phyloP scores from a whole-genome alignment of 208 protist genomes.

The Leptomonas seymouri region DNA sequence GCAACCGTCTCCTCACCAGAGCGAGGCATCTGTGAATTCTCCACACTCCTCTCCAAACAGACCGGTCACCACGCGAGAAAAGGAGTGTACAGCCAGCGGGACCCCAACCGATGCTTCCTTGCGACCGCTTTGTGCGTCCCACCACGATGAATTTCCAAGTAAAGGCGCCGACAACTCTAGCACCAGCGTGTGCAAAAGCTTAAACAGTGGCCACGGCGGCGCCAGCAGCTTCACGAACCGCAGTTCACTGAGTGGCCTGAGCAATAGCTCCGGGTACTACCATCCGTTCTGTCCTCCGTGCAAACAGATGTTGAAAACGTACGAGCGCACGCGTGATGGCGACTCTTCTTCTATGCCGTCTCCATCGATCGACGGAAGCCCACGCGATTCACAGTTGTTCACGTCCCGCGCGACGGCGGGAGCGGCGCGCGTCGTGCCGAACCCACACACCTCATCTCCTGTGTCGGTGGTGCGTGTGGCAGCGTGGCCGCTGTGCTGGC shows the following conservation, averaged over 20 bases:
- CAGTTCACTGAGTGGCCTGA: background rate
- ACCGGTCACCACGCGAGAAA: background rate
- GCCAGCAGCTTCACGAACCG: background rate
- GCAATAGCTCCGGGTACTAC: constrained; percentile 5
- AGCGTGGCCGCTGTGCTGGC: background rate
- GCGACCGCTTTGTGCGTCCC: background rate
- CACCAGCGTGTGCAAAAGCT: background rate
- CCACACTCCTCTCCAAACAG: background rate
- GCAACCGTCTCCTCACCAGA: no score
- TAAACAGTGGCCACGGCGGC: constrained; percentile 2
- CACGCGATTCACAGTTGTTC: background rate
- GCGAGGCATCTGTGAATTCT: background rate
- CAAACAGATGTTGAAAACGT: background rate
- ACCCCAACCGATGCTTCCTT: background rate
- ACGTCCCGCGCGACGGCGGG: background rate
- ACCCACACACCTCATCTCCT: constrained; percentile 1
- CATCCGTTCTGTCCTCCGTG: background rate
- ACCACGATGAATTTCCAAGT: background rate
- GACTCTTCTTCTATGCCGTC: background rate
- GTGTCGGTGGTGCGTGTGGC: background rate
- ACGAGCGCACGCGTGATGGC: background rate
- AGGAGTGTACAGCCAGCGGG: no score
- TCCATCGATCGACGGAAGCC: background rate
- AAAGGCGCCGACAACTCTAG: background rate
- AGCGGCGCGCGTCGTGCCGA: constrained; percentile 6